Percentiles rank a stretch among this genome's conserved stretches.
phyloP scores from a whole-genome alignment of 2,329 filamentous ascomycete species.

The Corynespora cassiicola region DNA sequence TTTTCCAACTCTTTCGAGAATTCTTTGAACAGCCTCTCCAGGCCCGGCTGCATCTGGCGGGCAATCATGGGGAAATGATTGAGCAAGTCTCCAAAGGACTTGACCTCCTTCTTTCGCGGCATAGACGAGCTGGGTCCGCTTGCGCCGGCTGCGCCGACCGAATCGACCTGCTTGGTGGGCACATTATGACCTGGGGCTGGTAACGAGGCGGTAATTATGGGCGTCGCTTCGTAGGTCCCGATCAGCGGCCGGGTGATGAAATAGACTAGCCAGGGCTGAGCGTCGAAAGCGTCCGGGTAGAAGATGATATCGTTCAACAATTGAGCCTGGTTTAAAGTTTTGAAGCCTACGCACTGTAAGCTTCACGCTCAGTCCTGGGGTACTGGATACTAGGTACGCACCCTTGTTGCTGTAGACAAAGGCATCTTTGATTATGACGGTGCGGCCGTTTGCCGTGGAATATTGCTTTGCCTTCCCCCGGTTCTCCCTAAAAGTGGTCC shows the following conservation, averaged over 20 bases:
- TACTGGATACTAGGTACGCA: conserved; percentile 47
- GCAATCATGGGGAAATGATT: conserved; percentile 95
- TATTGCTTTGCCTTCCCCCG: conserved; percentile 95
- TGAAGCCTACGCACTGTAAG: conserved; percentile 72
- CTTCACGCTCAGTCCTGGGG: no score
- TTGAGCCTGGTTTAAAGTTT: conserved; percentile 86
- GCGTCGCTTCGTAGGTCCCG: conserved; percentile 79
- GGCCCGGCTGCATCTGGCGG: conserved; percentile 89
- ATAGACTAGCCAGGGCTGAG: conserved; percentile 94
- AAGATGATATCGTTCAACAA: conserved; percentile 83
- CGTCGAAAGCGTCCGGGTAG: conserved; percentile 87
- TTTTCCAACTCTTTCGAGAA: conserved; percentile 87
- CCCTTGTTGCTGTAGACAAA: conserved; percentile 97
- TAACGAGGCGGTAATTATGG: conserved; percentile 68
- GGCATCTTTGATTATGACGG: conserved; percentile 91
- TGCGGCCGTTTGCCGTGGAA: conserved; percentile 89
- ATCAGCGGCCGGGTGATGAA: conserved; percentile 91
- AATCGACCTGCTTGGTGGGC: conserved; percentile 18
- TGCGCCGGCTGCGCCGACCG: conserved; percentile 18
- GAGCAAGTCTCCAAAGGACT: conserved; percentile 86
- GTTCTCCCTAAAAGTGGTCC: conserved; percentile 73
- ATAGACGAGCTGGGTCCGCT: conserved; percentile 46
- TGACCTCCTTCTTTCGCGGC: conserved; percentile 86
- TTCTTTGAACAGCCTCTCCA: conserved; percentile 89
- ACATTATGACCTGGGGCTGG: no score